Evolutionary conservation across 805 yeast species (phyloP).

Genomic region (Wickerhamiella sergipiensis): DNA sequence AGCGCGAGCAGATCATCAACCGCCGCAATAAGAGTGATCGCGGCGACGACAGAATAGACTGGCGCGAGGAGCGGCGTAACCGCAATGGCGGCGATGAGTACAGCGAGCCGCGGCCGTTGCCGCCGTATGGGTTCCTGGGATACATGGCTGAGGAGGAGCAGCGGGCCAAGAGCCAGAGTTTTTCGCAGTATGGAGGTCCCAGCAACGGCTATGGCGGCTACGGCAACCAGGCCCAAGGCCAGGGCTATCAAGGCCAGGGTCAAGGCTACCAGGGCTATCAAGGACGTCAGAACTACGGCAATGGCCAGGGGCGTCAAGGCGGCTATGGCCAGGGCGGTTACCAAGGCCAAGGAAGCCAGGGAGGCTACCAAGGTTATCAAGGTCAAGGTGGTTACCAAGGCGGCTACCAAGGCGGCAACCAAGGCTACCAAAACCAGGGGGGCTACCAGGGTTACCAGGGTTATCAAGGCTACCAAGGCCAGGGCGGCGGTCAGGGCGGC

Average conservation of each 20-base stretch:
- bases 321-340: not conserved
- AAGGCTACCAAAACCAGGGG: no score
- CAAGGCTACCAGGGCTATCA: slow-evolving; percentile 9
- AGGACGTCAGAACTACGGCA: slow-evolving; percentile 13
- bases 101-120: slow-evolving; percentile 11
- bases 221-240: slow-evolving; percentile 3
- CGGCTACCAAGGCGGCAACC: slow-evolving; percentile 12
- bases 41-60: slow-evolving; percentile 19
- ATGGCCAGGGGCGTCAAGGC: not conserved
- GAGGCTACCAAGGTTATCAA: slow-evolving; percentile 9
- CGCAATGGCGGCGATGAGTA: slow-evolving; percentile 12
- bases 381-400: slow-evolving; percentile 11
- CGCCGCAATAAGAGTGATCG: slow-evolving; percentile 22
- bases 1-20: slow-evolving; percentile 40
- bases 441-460: no score
- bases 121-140: slow-evolving; percentile 15
- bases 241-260: slow-evolving; percentile 19
- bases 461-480: slow-evolving; percentile 8
- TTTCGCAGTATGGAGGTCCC: slow-evolving; percentile 2
- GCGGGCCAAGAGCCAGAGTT: not conserved
- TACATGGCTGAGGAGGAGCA: slow-evolving; percentile 3
- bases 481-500: slow-evolving; percentile 12
- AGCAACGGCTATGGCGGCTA: slow-evolving; percentile 1
- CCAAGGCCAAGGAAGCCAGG: slow-evolving; percentile 8
- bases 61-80: slow-evolving; percentile 14